Evolutionary conservation across 306 rosid genomes (phyloP).

Genomic region (Acmispon strigosus): DNA sequence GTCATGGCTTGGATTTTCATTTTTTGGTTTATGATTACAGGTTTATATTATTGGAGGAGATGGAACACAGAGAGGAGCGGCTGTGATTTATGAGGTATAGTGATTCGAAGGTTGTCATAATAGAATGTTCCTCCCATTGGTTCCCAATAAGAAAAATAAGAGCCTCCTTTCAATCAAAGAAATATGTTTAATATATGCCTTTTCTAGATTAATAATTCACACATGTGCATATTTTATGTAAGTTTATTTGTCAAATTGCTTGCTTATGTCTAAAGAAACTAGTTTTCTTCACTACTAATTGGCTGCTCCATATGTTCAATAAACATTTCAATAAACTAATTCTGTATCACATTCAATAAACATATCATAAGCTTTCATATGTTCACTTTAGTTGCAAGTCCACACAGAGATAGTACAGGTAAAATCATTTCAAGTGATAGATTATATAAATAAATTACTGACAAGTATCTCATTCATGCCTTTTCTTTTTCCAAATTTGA

Average conservation of each 20-base stretch:
- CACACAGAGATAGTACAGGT: conserved; percentile 5
- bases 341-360: conserved; percentile 3
- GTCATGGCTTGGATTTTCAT: conserved; percentile 16
- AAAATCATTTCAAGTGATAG: conserved; percentile 11
- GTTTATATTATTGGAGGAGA: conserved; percentile 97
- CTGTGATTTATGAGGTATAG: conserved; percentile 85
- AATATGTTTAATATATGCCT: conserved; percentile 12
- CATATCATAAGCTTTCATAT: not conserved
- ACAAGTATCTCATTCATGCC: not conserved
- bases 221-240: not conserved
- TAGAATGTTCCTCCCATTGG: not conserved
- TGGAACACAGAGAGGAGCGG: conserved; percentile 92
- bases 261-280: not conserved
- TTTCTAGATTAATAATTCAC: not conserved
- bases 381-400: conserved; percentile 10
- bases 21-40: conserved; percentile 33
- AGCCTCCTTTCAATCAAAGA: conserved; percentile 11
- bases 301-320: not conserved
- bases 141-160: conserved; percentile 3
- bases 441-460: not conserved
- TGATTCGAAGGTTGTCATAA: conserved; percentile 13
- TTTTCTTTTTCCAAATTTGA: conserved; percentile 12
- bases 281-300: not conserved
- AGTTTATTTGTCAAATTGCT: conserved; percentile 1
- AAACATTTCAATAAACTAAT: no score